Conservation (phyloP, 768 basidiomycete species). For the Rubroboletus pulcherrimus region DNA sequence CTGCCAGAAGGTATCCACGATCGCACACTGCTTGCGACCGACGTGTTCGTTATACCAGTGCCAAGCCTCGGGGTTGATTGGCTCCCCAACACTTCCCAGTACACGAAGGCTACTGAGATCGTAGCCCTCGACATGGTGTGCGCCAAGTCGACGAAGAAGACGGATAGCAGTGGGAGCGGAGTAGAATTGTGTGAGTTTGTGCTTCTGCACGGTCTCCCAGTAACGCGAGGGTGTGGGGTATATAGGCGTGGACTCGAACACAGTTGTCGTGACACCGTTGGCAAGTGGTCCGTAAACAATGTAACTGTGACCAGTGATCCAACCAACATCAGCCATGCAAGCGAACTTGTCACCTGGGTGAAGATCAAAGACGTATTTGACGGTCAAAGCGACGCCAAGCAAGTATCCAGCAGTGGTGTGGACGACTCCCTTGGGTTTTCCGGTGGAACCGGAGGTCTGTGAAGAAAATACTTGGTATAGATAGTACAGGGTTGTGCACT, state of each 20-base stretch:
- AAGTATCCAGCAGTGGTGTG: slow-evolving; percentile 89
- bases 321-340: slow-evolving; percentile 98
- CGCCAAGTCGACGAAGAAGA: slow-evolving; percentile 79
- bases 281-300: slow-evolving; percentile 93
- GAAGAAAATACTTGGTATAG: slow-evolving; percentile 5
- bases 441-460: slow-evolving; percentile 91
- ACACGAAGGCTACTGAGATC: slow-evolving; percentile 83
- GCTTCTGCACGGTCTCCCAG: slow-evolving; percentile 93
- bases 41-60: slow-evolving; percentile 98
- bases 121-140: slow-evolving; percentile 77
- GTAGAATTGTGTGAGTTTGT: slow-evolving; percentile 96
- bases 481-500: not conserved
- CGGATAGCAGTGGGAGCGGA: slow-evolving; percentile 94
- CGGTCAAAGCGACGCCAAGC: slow-evolving; percentile 84
- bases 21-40: slow-evolving; percentile 81
- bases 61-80: slow-evolving; percentile 99
- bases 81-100: slow-evolving; percentile 92
- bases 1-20: slow-evolving; percentile 97
- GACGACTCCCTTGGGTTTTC: slow-evolving; percentile 96
- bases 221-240: slow-evolving; percentile 96
- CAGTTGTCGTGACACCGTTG: slow-evolving; percentile 79
- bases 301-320: slow-evolving; percentile 98
- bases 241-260: slow-evolving; percentile 96
- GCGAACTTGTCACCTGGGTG: slow-evolving; percentile 95
- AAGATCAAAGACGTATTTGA: slow-evolving; percentile 97